phyloP scores from a whole-genome alignment of 2,329 filamentous ascomycete species.

The Fusarium clavum region DNA sequence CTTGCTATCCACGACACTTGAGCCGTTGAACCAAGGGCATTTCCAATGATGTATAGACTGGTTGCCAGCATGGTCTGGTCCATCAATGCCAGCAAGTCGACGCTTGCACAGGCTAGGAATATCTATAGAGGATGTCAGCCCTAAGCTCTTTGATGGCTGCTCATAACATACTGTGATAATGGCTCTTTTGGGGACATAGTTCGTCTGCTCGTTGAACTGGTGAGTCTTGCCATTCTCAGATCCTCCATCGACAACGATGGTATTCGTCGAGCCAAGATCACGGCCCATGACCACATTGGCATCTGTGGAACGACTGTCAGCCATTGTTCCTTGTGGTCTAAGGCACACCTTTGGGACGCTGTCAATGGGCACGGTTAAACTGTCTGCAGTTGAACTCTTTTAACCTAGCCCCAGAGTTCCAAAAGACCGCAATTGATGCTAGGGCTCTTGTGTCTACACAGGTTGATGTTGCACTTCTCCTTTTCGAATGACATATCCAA shows the following conservation, averaged over 20 bases:
- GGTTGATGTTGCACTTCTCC: background rate
- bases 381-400: conserved; percentile 1
- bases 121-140: conserved; percentile 54
- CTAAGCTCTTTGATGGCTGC: accelerated
- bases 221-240: conserved; percentile 41
- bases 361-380: accelerated
- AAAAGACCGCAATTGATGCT: background rate
- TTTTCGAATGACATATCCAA: background rate
- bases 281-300: conserved; percentile 3
- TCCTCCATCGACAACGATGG: conserved; percentile 12
- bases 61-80: conserved; percentile 68
- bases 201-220: conserved; percentile 66
- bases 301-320: background rate
- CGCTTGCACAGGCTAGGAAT: conserved; percentile 66
- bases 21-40: conserved; percentile 60
- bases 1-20: conserved; percentile 67
- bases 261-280: conserved; percentile 9
- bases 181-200: conserved; percentile 62
- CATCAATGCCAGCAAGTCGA: conserved; percentile 67
- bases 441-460: background rate
- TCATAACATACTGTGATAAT: conserved; percentile 61
- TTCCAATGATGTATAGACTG: conserved; percentile 66
- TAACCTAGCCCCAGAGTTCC: background rate
- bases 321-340: background rate
- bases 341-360: background rate